A percentile compares a stretch with the other conserved stretches of the same genome.
phyloP scores from a whole-genome alignment of 495 filamentous ascomycete species.

The Darksidea phi region DNA sequence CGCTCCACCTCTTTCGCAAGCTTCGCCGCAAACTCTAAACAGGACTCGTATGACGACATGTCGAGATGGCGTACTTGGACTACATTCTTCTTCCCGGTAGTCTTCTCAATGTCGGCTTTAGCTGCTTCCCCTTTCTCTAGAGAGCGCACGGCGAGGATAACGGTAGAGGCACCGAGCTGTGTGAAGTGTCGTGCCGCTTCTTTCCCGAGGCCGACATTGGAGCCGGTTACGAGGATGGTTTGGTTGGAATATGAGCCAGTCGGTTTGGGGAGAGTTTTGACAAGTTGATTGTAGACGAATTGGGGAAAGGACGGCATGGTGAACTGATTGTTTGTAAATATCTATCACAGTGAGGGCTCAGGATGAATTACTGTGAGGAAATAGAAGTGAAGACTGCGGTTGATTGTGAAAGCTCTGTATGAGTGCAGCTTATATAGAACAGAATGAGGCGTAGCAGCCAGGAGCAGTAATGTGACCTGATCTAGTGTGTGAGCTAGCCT shows the following conservation, averaged over 20 bases:
- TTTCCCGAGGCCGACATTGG: constrained; percentile 41
- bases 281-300: constrained; percentile 52
- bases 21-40: constrained; percentile 49
- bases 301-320: constrained; percentile 6
- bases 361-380: too few species aligned
- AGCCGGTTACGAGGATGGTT: constrained; percentile 43
- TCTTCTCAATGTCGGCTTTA: constrained; percentile 50
- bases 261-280: constrained; percentile 45
- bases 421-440: too few species aligned
- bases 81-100: constrained; percentile 44
- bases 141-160: constrained; percentile 43
- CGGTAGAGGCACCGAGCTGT: constrained; percentile 34
- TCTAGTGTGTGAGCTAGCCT: too few species aligned
- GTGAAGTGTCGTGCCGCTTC: constrained; percentile 42
- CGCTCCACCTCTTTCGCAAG: constrained; percentile 43
- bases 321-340: too few species aligned
- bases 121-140: constrained; percentile 49
- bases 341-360: too few species aligned
- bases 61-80: constrained; percentile 57
- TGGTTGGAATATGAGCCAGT: constrained; percentile 39
- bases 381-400: too few species aligned
- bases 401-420: too few species aligned
- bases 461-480: too few species aligned
- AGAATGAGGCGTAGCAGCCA: too few species aligned
- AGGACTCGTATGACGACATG: constrained; percentile 52